Percentiles rank a stretch among this genome's conserved stretches.
Conservation (phyloP, 768 basidiomycete species). For the Suillus subluteus region DNA sequence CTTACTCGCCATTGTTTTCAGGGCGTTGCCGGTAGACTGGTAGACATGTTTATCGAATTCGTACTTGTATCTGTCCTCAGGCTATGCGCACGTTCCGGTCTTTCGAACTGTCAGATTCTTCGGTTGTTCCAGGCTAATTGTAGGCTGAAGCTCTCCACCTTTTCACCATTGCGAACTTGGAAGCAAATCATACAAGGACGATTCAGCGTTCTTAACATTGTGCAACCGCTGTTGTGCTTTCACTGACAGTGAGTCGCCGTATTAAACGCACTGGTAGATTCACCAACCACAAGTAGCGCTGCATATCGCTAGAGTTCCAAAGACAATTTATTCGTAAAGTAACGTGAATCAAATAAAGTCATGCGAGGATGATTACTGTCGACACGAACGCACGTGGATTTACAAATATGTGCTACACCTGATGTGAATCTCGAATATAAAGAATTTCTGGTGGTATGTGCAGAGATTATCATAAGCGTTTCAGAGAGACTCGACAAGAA, state of each 20-base stretch:
- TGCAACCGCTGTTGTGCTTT: neutral
- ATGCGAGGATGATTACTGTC: neutral
- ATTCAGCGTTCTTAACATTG: neutral
- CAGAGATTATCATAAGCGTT: neutral
- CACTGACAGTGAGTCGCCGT: neutral
- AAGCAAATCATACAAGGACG: neutral
- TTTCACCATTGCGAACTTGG: neutral
- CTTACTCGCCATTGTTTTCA: neutral
- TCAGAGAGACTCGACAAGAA: constrained; percentile 33
- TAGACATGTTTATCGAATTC: neutral
- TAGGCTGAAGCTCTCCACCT: neutral
- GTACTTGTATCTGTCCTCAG: neutral
- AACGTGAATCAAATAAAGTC: neutral
- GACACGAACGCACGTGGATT: neutral
- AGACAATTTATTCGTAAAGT: neutral
- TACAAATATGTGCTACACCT: neutral
- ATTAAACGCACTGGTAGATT: neutral
- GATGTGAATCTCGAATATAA: neutral
- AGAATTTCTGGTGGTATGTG: neutral
- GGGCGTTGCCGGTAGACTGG: neutral
- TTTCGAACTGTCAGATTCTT: neutral
- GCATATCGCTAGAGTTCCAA: neutral
- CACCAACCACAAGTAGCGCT: neutral
- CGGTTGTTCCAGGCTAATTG: neutral
- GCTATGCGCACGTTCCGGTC: neutral